These are phyloP conservation scores for Paulownia fortunei DNA, from an alignment of 257 asterid genomes.

Conservation along the genomic window DNA sequence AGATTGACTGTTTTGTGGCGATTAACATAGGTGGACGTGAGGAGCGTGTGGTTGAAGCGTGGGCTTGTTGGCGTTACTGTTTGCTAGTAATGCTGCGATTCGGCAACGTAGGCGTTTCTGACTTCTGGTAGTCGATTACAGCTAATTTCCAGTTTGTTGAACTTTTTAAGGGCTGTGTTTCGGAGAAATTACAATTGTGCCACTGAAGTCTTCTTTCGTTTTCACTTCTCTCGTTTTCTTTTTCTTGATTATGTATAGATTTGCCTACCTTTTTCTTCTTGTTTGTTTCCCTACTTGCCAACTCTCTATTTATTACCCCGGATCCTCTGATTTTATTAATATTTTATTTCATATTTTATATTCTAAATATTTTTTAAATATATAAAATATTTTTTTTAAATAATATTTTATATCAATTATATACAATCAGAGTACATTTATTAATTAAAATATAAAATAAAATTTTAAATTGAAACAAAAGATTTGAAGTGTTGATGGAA, in stretches of 20 bases:
- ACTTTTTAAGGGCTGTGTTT: constrained; percentile 4
- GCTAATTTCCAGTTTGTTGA: constrained; percentile 42
- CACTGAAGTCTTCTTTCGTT: constrained; percentile 36
- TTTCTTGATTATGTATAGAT: constrained; percentile 10
- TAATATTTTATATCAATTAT: too few species aligned
- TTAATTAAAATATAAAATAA: too few species aligned
- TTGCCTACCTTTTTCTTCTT: not conserved
- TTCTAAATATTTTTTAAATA: too few species aligned
- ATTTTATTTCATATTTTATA: too few species aligned
- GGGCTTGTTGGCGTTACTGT: not conserved
- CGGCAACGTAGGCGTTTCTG: constrained; percentile 57
- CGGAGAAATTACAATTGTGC: constrained; percentile 25
- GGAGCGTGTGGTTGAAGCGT: not conserved
- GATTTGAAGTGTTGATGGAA: too few species aligned
- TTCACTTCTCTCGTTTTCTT: not conserved
- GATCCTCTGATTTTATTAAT: too few species aligned
- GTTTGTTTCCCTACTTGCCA: not conserved
- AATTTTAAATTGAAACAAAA: too few species aligned
- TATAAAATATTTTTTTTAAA: too few species aligned
- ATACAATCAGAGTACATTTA: too few species aligned
- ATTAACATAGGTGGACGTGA: not conserved
- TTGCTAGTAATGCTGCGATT: constrained; percentile 44
- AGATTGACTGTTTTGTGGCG: not conserved
- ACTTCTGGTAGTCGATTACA: constrained; percentile 35
- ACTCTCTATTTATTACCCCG: not conserved